Percentiles rank a stretch among this genome's conserved stretches.
Evolutionary conservation across 1,284 basidiomycete species (phyloP).

Genomic region (Ganoderma leucocontextum): DNA sequence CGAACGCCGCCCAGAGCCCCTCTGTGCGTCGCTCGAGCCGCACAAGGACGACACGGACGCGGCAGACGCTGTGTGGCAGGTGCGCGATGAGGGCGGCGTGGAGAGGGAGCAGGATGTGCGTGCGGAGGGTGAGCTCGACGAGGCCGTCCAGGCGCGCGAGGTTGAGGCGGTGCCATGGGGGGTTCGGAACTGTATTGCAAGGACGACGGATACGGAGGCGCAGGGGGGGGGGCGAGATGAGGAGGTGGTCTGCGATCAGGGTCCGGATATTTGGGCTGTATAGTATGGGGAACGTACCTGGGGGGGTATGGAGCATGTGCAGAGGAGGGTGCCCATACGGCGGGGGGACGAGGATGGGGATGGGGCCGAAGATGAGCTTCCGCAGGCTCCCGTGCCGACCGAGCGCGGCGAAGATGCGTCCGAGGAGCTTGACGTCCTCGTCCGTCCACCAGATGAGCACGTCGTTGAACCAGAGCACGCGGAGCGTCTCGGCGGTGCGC

Average conservation of each 20-base stretch:
- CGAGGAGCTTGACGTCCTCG: conserved; percentile 7
- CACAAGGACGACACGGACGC: conserved; percentile 1
- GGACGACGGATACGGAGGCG: not conserved
- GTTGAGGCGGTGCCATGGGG: conserved; percentile 10
- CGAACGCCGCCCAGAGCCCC: conserved; percentile 11
- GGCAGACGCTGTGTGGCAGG: conserved; percentile 8
- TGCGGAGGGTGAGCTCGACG: conserved; percentile 13
- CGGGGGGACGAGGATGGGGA: conserved; percentile 10
- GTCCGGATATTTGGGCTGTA: too few relatives aligned
- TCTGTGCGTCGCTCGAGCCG: not conserved
- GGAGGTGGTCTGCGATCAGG: too few relatives aligned
- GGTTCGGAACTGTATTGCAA: conserved; percentile 2
- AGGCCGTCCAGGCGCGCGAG: conserved; percentile 6
- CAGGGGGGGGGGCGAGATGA: too few relatives aligned
- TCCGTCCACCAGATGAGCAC: conserved; percentile 10
- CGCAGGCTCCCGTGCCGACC: not conserved
- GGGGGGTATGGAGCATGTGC: not conserved
- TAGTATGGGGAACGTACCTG: not conserved
- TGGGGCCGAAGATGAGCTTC: conserved; percentile 10
- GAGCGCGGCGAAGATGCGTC: not conserved
- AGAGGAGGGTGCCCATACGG: conserved; percentile 3
- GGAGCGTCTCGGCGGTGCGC: conserved; percentile 11
- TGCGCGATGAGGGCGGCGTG: conserved; percentile 12
- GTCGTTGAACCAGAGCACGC: conserved; percentile 19
- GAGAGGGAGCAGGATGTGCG: not conserved